Evolutionary conservation across 2,329 filamentous ascomycete species (phyloP), one percentile per base, ranked within the genome.

Genomic region (Nigrospora osmanthi): DNA sequence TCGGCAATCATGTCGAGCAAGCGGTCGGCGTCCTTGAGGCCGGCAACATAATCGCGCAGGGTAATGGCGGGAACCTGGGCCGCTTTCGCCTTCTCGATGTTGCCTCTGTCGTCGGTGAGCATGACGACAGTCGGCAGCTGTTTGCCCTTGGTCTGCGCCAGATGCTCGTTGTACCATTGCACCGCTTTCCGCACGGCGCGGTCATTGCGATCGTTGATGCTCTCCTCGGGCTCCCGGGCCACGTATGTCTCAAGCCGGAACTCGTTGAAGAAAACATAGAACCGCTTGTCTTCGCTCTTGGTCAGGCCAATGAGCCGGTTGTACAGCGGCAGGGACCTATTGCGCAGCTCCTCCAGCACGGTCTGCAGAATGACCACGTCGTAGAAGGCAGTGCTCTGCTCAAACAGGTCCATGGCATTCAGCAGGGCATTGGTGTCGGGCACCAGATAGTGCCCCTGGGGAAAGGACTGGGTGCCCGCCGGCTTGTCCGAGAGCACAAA

Each of bases 201-300:
- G 63, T 98, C 94, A 59, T 98, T 98, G 44, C 93, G 80, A 63
- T 98, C 93, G 62, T 98, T 98, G 66, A 98, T 93, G 3, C 80
- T 85, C 70, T 98, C 93, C 34, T 87, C 84, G 6, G 75, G 65
- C 16, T 83, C 77, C 49, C 93, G 78, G 28, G 77, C 69, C 40
- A 96, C 80, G 59, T 95, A 87, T 0, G 93, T 98, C 65, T 98
- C 94, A 35, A 90, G 73, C 42, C 91, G 80, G 61, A 98, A 98
- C 58, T 98, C 93, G 64, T 98, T 98, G 78, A 97, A 97, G 64
- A 98, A 98, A 43, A 98, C 88, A 60, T 97, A 96, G 63, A 95
- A 97, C 44, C 91, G 82, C 73, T 98, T 98, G 53, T 95, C 89
- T 57, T 95, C 89, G 59, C 91, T 95, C 67, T 91, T 95, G 35